Conservation (phyloP, 495 filamentous ascomycete species). For the Penicillium nucicola region DNA sequence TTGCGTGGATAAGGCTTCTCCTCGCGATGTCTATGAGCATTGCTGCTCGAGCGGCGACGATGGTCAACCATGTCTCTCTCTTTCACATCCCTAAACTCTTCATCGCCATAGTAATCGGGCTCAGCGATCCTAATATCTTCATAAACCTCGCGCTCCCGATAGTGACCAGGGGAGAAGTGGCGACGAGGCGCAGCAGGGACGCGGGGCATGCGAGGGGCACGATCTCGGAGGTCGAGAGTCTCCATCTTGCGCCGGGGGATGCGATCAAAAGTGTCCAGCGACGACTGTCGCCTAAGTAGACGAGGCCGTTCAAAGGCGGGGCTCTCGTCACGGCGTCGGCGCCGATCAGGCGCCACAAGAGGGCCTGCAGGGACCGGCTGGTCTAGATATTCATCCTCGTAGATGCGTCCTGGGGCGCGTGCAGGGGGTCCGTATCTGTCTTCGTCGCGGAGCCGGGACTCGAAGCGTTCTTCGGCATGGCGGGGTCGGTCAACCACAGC, state of each 20-base stretch:
- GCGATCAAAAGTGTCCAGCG: conserved; percentile 70
- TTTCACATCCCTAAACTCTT: conserved; percentile 58
- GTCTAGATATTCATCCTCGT: conserved; percentile 51
- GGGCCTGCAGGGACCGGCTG: conserved; percentile 37
- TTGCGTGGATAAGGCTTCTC: conserved; percentile 68
- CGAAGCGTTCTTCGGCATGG: conserved; percentile 47
- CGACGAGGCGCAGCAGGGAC: conserved; percentile 24
- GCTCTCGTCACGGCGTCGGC: conserved; percentile 35
- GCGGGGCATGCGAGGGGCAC: conserved; percentile 22
- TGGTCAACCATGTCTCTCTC: conserved; percentile 46
- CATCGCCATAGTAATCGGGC: conserved; percentile 63
- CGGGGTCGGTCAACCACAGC: conserved; percentile 43
- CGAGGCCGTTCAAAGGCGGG: conserved; percentile 51
- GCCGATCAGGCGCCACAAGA: conserved; percentile 37
- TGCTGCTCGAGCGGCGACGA: conserved; percentile 45
- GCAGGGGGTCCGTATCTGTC: conserved; percentile 55
- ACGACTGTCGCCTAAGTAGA: conserved; percentile 62
- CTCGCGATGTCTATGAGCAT: conserved; percentile 36
- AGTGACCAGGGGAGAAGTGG: conserved; percentile 38
- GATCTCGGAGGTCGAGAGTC: conserved; percentile 44
- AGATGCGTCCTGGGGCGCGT: conserved; percentile 43
- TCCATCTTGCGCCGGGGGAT: conserved; percentile 56
- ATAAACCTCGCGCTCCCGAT: conserved; percentile 50
- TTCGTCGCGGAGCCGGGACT: conserved; percentile 50
- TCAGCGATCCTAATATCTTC: conserved; percentile 69